Base-by-base conservation (phyloP, 768 basidiomycete genomes). In the Boletus vermiculosoides region DNA sequence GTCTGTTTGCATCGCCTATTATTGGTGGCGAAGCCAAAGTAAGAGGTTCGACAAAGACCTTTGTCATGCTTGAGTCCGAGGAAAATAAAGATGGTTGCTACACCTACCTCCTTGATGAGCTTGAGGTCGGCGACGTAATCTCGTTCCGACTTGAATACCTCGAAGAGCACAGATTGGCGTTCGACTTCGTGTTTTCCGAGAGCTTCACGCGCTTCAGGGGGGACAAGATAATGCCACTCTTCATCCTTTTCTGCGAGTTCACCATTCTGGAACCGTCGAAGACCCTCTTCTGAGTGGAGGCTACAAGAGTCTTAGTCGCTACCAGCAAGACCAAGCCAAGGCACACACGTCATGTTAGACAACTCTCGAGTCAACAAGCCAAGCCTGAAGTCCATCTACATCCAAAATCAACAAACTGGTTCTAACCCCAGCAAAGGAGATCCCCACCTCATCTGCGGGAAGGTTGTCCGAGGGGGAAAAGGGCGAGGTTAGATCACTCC, bases 141-240 rank as follows among this genome's bases (percentile, higher is more conserved):
- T 59, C 86, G 80, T 74, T 99, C 97, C 0, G 88, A 86, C 70
- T 92, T 88, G 72, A 98, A 86, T 23, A 96, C 74, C 69, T 98
- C 95, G 63, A 94, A 95, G 7, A 99, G 80, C 39, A 86, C 83
- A 25, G 85, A 90, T 70, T 98, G 94, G 45, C 94, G 81, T 56
- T 88, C 83, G 22, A 94, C 86, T 69, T 97, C 94, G 49, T 82
- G 71, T 66, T 86, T 84, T 25, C 87, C 85, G 3, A 98, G 73
- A 0, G 85, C 82, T 30, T 87, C 84, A 16, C 81, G 77, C 0
- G 93, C 84, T 63, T 83, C 83, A n/a, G 74, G 64, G 1, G 92
- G 86, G 2, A 95, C 88, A 9, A 94, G 82, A 31, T 80, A 76
- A 64, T 89, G 79, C 96, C 95, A 98, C 48, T 90, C 90, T 70